Percentiles rank a stretch among this genome's conserved stretches.
Conservation (phyloP, 345 rosid species). For the Eucalyptus microcorys region DNA sequence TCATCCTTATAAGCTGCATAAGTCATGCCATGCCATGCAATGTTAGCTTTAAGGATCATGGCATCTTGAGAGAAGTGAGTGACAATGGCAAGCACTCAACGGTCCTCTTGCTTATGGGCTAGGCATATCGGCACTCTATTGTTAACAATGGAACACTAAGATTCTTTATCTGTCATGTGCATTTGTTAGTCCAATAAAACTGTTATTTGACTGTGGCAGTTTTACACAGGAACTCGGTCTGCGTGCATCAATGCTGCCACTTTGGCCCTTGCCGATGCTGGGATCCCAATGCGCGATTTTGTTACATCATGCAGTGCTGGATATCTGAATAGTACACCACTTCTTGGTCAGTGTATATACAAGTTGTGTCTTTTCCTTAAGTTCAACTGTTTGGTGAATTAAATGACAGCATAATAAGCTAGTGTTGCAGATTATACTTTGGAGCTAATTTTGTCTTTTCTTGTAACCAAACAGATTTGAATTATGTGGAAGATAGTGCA, state of each 20-base stretch:
- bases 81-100: neutral
- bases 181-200: neutral
- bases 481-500: constrained; percentile 90
- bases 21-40: neutral
- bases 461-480: constrained; percentile 40
- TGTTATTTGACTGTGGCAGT: neutral
- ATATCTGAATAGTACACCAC: constrained; percentile 74
- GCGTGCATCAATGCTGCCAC: constrained; percentile 98
- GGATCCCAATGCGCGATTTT: constrained; percentile 93
- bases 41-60: neutral
- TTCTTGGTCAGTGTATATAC: constrained; percentile 41
- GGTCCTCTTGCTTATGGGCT: neutral
- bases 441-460: neutral
- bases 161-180: neutral
- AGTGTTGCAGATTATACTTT: neutral
- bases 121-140: neutral
- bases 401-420: neutral
- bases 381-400: neutral
- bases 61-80: neutral
- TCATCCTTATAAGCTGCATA: neutral
- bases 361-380: neutral
- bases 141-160: neutral
- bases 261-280: constrained; percentile 95
- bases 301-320: constrained; percentile 96
- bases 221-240: constrained; percentile 64